Conservation (phyloP, 371 early-diverging fungal species). For the Saksenaea vasiformis region DNA sequence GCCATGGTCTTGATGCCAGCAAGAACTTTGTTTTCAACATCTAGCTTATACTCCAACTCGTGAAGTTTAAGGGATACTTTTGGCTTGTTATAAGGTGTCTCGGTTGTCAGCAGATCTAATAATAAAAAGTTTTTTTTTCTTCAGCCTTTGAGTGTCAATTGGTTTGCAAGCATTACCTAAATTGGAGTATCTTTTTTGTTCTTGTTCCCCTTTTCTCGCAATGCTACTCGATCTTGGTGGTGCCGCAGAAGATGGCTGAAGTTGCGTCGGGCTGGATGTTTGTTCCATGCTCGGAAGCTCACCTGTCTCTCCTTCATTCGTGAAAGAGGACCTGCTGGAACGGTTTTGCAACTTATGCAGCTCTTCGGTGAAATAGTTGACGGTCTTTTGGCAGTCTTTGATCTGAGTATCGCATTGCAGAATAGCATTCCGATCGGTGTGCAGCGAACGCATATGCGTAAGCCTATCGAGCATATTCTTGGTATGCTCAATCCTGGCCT, state of each 20-base stretch:
- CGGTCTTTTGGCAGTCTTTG: conserved; percentile 76
- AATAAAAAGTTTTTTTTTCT: conserved; percentile 13
- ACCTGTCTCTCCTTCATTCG: background rate
- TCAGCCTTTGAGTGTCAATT: background rate
- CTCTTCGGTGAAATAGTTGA: conserved; percentile 80
- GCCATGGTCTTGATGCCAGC: conserved; percentile 69
- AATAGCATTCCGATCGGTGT: conserved; percentile 68
- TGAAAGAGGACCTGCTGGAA: conserved; percentile 24
- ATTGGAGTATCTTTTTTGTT: conserved; percentile 50
- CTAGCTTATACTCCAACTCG: conserved; percentile 84
- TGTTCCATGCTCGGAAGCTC: background rate
- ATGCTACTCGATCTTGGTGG: conserved; percentile 26
- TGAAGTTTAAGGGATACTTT: conserved; percentile 86
- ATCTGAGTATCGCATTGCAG: conserved; percentile 82
- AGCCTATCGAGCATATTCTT: conserved; percentile 70
- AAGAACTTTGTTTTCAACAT: conserved; percentile 86
- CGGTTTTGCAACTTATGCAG: conserved; percentile 60
- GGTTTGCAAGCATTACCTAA: conserved; percentile 40
- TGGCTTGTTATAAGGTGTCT: conserved; percentile 76
- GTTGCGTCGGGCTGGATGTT: background rate
- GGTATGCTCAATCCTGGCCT: conserved; percentile 65
- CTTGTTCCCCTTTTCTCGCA: conserved; percentile 9
- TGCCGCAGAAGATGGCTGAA: background rate
- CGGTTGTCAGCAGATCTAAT: conserved; percentile 73
- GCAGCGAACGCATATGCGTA: conserved; percentile 64